phyloP scores from a whole-genome alignment of 163 green algal species.

The Chlamydomonas reinhardtii region DNA sequence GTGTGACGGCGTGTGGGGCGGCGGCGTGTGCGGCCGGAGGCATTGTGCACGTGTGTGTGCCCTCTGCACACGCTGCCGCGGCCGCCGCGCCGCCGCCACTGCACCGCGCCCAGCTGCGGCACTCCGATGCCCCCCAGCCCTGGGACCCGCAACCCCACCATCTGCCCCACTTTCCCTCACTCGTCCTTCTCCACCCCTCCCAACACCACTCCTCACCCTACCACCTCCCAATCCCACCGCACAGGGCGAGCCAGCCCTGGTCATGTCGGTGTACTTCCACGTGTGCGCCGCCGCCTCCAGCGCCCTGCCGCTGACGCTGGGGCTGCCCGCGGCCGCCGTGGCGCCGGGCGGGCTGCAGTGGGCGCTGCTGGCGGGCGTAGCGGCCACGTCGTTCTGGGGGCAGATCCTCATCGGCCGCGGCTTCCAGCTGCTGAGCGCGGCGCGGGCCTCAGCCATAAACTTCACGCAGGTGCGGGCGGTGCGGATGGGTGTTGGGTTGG shows the following conservation, averaged over 20 bases:
- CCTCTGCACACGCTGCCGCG: too few relatives aligned
- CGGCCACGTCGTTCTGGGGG: constrained; percentile 57
- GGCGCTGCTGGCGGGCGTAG: constrained; percentile 62
- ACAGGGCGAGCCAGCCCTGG: background rate
- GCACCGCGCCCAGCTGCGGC: too few relatives aligned
- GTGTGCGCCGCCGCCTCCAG: constrained; percentile 51
- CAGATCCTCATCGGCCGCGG: constrained; percentile 55
- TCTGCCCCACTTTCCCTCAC: background rate
- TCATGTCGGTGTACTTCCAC: constrained; percentile 73
- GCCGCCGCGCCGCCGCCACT: too few relatives aligned
- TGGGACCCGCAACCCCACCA: too few relatives aligned
- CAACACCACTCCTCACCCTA: background rate
- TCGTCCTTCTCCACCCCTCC: too few relatives aligned
- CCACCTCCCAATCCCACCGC: too few relatives aligned
- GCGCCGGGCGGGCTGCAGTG: constrained; percentile 49
- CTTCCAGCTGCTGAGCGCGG: constrained; percentile 56
- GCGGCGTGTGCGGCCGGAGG: too few relatives aligned
- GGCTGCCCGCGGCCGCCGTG: constrained; percentile 56
- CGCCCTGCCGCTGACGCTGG: constrained; percentile 55
- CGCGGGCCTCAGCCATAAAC: constrained; percentile 50
- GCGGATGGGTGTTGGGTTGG: too few relatives aligned
- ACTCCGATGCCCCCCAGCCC: too few relatives aligned
- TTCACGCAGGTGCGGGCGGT: constrained; percentile 40
- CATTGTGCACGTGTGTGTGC: too few relatives aligned
- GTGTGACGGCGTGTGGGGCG: too few relatives aligned